phyloP scores from a whole-genome alignment of 306 rosid genomes.

The Vachellia collinsii region DNA sequence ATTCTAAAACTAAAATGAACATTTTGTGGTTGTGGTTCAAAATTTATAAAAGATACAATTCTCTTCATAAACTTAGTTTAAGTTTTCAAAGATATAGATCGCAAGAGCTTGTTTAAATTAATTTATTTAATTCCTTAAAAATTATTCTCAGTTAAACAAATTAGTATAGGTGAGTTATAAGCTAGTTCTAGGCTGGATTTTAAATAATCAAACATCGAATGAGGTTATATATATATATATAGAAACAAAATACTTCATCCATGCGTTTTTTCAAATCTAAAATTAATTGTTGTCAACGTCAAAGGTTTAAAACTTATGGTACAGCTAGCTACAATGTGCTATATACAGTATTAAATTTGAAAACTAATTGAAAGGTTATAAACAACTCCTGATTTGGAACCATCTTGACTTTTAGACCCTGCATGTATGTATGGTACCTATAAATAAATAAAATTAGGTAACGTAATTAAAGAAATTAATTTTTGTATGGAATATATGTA shows the following conservation, averaged over 20 bases:
- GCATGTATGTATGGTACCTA: background rate
- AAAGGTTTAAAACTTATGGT: background rate
- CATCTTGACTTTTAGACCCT: constrained; percentile 13
- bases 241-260: background rate
- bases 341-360: background rate
- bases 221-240: no score
- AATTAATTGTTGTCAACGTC: constrained; percentile 28
- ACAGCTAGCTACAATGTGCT: background rate
- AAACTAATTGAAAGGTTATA: background rate
- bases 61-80: background rate
- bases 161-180: background rate
- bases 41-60: no score
- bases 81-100: background rate
- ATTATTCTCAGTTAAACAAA: background rate
- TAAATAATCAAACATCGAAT: background rate
- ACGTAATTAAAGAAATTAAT: background rate
- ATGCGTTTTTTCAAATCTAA: background rate
- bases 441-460: constrained; percentile 7
- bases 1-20: no score
- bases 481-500: background rate
- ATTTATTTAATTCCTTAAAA: background rate
- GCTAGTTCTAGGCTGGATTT: background rate
- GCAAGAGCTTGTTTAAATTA: background rate
- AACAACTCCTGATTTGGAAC: constrained; percentile 1
- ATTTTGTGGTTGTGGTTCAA: no score